These are phyloP conservation scores for Hypomontagnella submonticulosa DNA, from an alignment of 495 filamentous ascomycete species.

Conservation along the genomic window DNA sequence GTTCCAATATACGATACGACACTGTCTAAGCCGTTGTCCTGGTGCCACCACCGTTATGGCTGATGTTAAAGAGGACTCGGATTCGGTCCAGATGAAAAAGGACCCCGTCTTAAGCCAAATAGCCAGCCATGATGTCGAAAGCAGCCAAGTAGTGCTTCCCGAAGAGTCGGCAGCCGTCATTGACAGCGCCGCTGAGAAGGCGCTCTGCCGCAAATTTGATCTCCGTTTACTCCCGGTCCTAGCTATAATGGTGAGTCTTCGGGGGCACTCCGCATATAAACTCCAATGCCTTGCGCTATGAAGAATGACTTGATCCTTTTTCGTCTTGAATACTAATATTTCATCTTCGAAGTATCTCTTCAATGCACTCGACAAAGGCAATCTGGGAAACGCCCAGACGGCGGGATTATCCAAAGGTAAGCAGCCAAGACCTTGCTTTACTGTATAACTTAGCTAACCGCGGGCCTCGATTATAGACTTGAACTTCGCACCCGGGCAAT, in stretches of 20 bases:
- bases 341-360: constrained; percentile 59
- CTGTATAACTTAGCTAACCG: constrained; percentile 13
- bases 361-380: constrained; percentile 74
- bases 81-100: constrained; percentile 22
- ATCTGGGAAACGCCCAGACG: constrained; percentile 77
- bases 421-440: constrained; percentile 51
- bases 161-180: constrained; percentile 35
- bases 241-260: constrained; percentile 66
- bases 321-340: constrained; percentile 8
- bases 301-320: neutral
- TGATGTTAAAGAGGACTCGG: constrained; percentile 14
- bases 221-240: constrained; percentile 70
- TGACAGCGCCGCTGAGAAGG: constrained; percentile 63
- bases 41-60: constrained; percentile 15
- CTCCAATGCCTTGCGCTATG: neutral
- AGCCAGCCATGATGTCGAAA: constrained; percentile 40
- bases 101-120: constrained; percentile 9
- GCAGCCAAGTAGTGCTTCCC: constrained; percentile 23
- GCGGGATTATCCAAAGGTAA: constrained; percentile 57
- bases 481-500: constrained; percentile 69
- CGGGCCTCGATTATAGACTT: constrained; percentile 54
- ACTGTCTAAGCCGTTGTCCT: neutral
- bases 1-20: no score
- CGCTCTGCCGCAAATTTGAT: constrained; percentile 73
- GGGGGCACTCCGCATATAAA: constrained; percentile 17